phyloP scores from a whole-genome alignment of 768 basidiomycete genomes.

The Hydnum rufescens region DNA sequence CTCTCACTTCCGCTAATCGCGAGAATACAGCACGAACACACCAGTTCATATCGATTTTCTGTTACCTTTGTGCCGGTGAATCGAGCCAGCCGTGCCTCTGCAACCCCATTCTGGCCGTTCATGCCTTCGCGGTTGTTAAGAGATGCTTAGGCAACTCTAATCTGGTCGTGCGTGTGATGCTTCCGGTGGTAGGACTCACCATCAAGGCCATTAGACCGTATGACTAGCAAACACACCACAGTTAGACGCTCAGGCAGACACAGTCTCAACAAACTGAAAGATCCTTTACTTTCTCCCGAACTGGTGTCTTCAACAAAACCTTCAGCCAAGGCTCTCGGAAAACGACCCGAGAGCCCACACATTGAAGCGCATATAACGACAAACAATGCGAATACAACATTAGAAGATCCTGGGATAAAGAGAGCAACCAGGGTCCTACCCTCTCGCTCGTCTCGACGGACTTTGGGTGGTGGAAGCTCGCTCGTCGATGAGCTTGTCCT shows the following conservation, averaged over 20 bases:
- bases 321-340: conserved; percentile 7
- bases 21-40: neutral
- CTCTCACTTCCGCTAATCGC: neutral
- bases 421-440: conserved; percentile 43
- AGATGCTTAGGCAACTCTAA: too few relatives aligned
- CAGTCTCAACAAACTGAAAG: too few relatives aligned
- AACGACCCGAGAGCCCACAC: conserved; percentile 4
- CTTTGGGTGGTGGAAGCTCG: conserved; percentile 58
- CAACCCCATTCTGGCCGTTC: neutral
- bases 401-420: neutral
- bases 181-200: too few relatives aligned
- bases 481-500: conserved; percentile 70
- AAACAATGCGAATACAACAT: neutral
- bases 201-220: too few relatives aligned
- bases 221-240: too few relatives aligned
- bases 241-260: too few relatives aligned
- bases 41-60: neutral
- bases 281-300: too few relatives aligned
- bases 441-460: conserved; percentile 59
- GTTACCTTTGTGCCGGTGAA: neutral
- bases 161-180: too few relatives aligned
- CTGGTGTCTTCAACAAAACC: too few relatives aligned
- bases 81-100: neutral
- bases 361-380: neutral
- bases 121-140: too few relatives aligned